These are phyloP conservation scores for Takakia lepidozioides DNA, from an alignment of 225 moss, liverwort and hornwort species.

Conservation along the genomic window DNA sequence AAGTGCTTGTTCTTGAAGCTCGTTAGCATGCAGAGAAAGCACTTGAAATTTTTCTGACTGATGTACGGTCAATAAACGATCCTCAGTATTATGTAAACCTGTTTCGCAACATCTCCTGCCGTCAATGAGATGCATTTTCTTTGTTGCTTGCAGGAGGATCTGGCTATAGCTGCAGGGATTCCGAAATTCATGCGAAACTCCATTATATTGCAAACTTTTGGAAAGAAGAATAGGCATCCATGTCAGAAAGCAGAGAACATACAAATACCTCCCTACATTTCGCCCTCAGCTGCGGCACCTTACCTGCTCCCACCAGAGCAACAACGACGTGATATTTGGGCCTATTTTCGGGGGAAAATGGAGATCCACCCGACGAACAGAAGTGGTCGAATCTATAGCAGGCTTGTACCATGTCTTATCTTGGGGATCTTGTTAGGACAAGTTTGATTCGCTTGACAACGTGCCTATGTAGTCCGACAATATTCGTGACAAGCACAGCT, in stretches of 20 bases:
- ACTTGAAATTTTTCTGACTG: no score
- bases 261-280: constrained; percentile 79
- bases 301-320: constrained; percentile 33
- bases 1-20: no score
- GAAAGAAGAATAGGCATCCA: constrained; percentile 58
- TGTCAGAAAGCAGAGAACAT: constrained; percentile 69
- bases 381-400: constrained; percentile 83
- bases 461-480: no score
- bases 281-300: constrained; percentile 37
- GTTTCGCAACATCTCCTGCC: no score
- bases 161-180: constrained; percentile 57
- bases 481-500: no score
- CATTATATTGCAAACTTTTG: constrained; percentile 83
- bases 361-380: constrained; percentile 87
- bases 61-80: no score
- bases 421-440: no score
- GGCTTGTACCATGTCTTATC: no score
- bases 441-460: no score
- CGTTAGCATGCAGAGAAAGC: no score
- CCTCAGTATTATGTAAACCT: no score
- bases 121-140: neutral
- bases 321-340: constrained; percentile 58
- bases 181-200: constrained; percentile 65
- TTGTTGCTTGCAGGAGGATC: constrained; percentile 38
- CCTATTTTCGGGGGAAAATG: constrained; percentile 84